Base-by-base conservation (phyloP, 2,329 filamentous ascomycete species). In the Teratosphaeria viscida region DNA sequence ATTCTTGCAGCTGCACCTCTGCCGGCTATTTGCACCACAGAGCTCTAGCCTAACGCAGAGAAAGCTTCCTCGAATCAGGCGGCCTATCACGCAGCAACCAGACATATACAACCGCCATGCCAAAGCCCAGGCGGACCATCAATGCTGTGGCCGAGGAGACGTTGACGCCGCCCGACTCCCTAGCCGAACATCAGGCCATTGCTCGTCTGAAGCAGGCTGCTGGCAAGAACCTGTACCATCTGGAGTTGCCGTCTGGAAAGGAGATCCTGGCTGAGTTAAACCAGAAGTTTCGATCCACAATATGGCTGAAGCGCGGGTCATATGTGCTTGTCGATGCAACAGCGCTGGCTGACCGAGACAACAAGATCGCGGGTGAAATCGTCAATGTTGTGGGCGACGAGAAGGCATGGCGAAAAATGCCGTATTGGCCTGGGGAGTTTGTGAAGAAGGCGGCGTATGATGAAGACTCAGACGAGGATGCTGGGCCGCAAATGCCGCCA, bases 381-480 rank as follows among this genome's bases (percentile, higher is more conserved):
- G 81, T 95, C 66, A 96, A 96, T 70, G 85, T 97, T 39, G 91
- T 97, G 43, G 81, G 90, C 43, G 90, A 96, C 69, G 92, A 96
- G 77, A 95, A 90, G 76, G 80, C 81, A 52, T 99, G 94, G 94
- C 84, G 91, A 69, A 96, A 95, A 76, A 85, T 88, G 77, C 69
- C 79, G 10, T 99, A 92, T 72, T 97, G 94, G 94, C 72, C 72
- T 0, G 60, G 61, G 56, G 70, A 72, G 49, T 74, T 74, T 58
- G 65, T 79, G 47, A 60, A 62, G 29, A 77, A 73, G 67, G 68
- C 81, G 64, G 76, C 78, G 60, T 84, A 84, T 68, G 76, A 80
- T 60, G 82, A 85, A 2, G 88, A 89, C 26, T 90, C 91, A 57
- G 88, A 89, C 58, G 86, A 56, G 26, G 55, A 89, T 32, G 77